Evolutionary conservation across 495 filamentous ascomycete species (phyloP), one percentile per base, ranked within the genome.

Genomic region (Letharia lupina): DNA sequence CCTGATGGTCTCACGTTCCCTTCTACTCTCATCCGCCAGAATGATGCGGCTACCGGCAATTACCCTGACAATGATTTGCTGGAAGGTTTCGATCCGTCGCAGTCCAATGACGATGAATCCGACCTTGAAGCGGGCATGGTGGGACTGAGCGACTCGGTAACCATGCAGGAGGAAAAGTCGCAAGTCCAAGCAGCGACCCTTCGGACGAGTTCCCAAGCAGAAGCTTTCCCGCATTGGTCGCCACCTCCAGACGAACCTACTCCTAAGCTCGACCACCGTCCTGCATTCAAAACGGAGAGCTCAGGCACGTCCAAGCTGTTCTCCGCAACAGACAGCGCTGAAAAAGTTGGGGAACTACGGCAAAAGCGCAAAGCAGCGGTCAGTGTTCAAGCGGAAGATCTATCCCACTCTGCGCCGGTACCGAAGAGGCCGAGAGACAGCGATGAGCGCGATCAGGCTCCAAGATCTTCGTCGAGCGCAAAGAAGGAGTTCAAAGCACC

Each of bases 61-160:
- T n/a, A 40, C 18, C 12, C 20, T 11, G 50, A 48, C 16, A 60
- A 42, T 1, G 5, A 40, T 31, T 60, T 13, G 11, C 11, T 59
- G 15, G 20, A 63, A 42, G 57, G n/a, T 12, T 54, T 58, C 20
- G 59, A 65, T 15, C 20, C 39, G 5, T 61, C 66, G 47, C 56
- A 16, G 18, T 52, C 50, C 31, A 52, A 61, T 28, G 28, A 58
- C 16, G 57, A 56, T 44, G 23, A 23, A 15, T 68, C 61, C 13
- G 68, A 70, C 23, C 13, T 65, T 23, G 68, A 70, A 63, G 62
- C 61, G 13, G 68, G 66, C 33, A 52, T 70, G 23, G 35, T 70
- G 42, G 68, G 68, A 28, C 33, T 70, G 40, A 64, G 52, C 39
- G 66, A 70, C 52, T 68, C 68, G 12, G 60, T 63, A 28, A 47